These are phyloP conservation scores for Arachis stenosperma DNA, from an alignment of 306 rosid genomes.

Conservation along the genomic window DNA sequence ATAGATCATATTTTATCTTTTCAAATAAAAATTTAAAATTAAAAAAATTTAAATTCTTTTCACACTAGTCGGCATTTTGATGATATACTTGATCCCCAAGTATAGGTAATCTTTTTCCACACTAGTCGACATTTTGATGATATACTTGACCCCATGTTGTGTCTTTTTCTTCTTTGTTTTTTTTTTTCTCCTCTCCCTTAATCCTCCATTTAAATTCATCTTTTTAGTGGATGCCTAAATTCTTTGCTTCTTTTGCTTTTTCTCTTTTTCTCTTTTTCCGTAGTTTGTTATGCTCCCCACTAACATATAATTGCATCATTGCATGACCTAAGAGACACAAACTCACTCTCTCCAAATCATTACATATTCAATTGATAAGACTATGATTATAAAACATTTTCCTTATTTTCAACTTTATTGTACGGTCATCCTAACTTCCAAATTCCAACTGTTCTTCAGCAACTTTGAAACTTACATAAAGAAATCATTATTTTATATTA, in stretches of 20 bases:
- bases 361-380: constrained; percentile 1
- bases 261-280: not conserved
- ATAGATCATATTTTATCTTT: no score
- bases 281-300: constrained; percentile 44
- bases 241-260: not conserved
- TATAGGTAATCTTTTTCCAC: no score
- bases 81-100: no score
- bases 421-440: not conserved
- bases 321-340: not conserved
- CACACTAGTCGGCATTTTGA: no score
- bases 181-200: no score
- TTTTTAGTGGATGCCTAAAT: not conserved
- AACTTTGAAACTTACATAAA: no score
- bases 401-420: not conserved
- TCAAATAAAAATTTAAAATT: no score
- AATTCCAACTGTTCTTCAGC: no score
- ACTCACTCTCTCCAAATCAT: not conserved
- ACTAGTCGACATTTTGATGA: no score
- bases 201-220: constrained; percentile 7
- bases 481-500: no score
- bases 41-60: no score
- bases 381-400: not conserved
- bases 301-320: not conserved
- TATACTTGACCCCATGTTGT: no score
- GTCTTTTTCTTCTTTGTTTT: not conserved